phyloP scores from a whole-genome alignment of 352 stramenopile species.

The Globisporangium perplexum region DNA sequence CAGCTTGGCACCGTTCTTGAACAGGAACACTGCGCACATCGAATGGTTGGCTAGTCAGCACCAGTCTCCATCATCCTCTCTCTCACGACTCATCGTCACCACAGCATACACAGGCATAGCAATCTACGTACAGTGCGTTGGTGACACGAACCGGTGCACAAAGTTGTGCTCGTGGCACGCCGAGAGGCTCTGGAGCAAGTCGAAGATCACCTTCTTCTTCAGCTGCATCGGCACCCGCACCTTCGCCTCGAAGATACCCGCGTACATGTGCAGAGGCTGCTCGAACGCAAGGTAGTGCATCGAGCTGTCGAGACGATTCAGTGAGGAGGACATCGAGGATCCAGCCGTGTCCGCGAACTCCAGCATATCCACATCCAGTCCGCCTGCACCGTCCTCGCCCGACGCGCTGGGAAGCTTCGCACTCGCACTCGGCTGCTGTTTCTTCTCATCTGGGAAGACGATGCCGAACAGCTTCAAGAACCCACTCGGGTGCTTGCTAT shows the following conservation, averaged over 20 bases:
- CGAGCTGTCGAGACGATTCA: slow-evolving; percentile 22
- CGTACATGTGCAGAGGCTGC: slow-evolving; percentile 72
- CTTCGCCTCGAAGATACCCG: slow-evolving; percentile 64
- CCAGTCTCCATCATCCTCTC: too few species aligned
- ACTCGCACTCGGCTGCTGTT: slow-evolving; percentile 5
- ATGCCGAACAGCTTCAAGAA: slow-evolving; percentile 66
- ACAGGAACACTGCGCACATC: slow-evolving; percentile 51
- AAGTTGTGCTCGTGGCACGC: slow-evolving; percentile 65
- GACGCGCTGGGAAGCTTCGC: not conserved
- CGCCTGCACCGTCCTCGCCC: not conserved
- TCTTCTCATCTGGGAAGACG: slow-evolving; percentile 58
- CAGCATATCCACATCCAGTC: slow-evolving; percentile 25
- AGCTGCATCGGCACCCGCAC: slow-evolving; percentile 31
- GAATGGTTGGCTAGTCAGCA: not conserved
- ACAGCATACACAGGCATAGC: not conserved
- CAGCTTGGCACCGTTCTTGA: slow-evolving; percentile 56
- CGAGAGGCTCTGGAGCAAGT: slow-evolving; percentile 56
- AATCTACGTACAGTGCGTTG: slow-evolving; percentile 36
- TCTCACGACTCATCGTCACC: not conserved
- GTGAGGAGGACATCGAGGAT: not conserved
- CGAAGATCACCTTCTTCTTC: slow-evolving; percentile 65
- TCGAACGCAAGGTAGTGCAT: slow-evolving; percentile 80
- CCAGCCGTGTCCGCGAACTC: slow-evolving; percentile 14
- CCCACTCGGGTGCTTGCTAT: slow-evolving; percentile 28
- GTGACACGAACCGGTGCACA: slow-evolving; percentile 74